Evolutionary conservation across 805 yeast species (phyloP).

Genomic region (Monosporozyma aerobia): DNA sequence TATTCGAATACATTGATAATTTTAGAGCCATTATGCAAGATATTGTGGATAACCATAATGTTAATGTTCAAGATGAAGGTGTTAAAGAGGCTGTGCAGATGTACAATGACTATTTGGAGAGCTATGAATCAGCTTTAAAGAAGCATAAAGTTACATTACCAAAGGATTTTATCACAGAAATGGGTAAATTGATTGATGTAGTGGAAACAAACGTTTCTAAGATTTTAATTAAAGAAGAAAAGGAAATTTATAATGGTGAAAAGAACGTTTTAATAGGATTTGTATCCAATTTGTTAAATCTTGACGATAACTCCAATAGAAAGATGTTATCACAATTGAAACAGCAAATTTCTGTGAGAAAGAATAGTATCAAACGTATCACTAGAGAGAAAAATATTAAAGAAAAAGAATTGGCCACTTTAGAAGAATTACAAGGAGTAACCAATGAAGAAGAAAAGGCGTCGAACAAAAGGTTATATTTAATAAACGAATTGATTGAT

Average conservation of each 20-base stretch:
- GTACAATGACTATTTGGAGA: conserved; percentile 26
- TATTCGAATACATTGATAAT: conserved; percentile 15
- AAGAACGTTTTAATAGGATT: background rate
- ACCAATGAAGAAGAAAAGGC: conserved; percentile 1
- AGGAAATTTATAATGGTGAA: background rate
- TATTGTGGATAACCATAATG: conserved; percentile 51
- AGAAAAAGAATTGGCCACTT: background rate
- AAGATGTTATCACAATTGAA: conserved; percentile 6
- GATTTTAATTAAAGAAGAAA: conserved; percentile 4
- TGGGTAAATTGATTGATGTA: conserved; percentile 10
- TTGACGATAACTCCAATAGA: background rate
- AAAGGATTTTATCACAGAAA: conserved; percentile 6
- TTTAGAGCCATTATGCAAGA: conserved; percentile 39
- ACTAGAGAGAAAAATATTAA: background rate
- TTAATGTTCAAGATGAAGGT: conserved; percentile 67
- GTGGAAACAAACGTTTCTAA: conserved; percentile 13
- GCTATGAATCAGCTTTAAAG: conserved; percentile 8
- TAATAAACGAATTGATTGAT: conserved; percentile 8
- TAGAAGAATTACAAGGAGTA: background rate
- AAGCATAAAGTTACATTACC: conserved; percentile 7
- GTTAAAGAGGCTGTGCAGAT: conserved; percentile 52
- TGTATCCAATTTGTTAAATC: background rate
- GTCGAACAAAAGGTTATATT: background rate
- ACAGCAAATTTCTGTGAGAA: conserved; percentile 8
- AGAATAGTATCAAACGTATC: background rate